Evolutionary conservation across 1,284 basidiomycete genomes (phyloP).

Genomic region (Polyporus tsugae): DNA sequence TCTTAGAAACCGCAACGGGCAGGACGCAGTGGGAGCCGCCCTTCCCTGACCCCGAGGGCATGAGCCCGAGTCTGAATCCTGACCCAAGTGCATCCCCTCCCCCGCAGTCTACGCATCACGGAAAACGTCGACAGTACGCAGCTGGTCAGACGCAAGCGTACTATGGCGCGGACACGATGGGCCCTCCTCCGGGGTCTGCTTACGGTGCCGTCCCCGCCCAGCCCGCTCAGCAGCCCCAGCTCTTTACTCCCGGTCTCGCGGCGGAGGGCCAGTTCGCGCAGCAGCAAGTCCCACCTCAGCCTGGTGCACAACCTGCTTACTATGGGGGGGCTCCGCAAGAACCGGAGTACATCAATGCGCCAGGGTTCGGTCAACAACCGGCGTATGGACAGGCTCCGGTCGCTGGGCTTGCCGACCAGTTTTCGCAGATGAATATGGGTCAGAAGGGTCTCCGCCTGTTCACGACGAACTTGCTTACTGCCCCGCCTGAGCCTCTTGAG

Average conservation of each 20-base stretch:
- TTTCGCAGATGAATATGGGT: slow-evolving; percentile 86
- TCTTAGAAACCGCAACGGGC: slow-evolving; percentile 61
- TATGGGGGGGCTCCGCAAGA: slow-evolving; percentile 52
- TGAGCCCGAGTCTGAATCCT: slow-evolving; percentile 44
- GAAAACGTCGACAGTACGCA: slow-evolving; percentile 90
- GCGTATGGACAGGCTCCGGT: slow-evolving; percentile 62
- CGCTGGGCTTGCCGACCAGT: slow-evolving; percentile 83
- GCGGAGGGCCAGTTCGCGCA: slow-evolving; percentile 69
- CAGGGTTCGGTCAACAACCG: slow-evolving; percentile 55
- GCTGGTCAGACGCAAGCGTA: slow-evolving; percentile 90
- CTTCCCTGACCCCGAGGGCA: slow-evolving; percentile 46
- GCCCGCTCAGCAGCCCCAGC: slow-evolving; percentile 62
- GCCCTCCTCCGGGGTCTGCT: slow-evolving; percentile 52
- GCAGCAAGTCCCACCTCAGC: slow-evolving; percentile 55
- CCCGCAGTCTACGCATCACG: slow-evolving; percentile 45
- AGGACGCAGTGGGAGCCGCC: slow-evolving; percentile 70
- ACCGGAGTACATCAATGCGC: slow-evolving; percentile 67
- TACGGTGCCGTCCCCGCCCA: slow-evolving; percentile 48
- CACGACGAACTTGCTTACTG: slow-evolving; percentile 89
- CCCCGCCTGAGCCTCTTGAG: slow-evolving; percentile 90
- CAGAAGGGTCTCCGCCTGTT: slow-evolving; percentile 79
- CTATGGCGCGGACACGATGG: slow-evolving; percentile 62
- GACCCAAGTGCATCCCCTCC: slow-evolving; percentile 51
- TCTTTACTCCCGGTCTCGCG: slow-evolving; percentile 87
- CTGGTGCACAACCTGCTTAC: slow-evolving; percentile 54